A percentile compares a stretch with the other conserved stretches of the same genome.
phyloP scores from a whole-genome alignment of 768 basidiomycete genomes.

The Lactifluus subvellereus region DNA sequence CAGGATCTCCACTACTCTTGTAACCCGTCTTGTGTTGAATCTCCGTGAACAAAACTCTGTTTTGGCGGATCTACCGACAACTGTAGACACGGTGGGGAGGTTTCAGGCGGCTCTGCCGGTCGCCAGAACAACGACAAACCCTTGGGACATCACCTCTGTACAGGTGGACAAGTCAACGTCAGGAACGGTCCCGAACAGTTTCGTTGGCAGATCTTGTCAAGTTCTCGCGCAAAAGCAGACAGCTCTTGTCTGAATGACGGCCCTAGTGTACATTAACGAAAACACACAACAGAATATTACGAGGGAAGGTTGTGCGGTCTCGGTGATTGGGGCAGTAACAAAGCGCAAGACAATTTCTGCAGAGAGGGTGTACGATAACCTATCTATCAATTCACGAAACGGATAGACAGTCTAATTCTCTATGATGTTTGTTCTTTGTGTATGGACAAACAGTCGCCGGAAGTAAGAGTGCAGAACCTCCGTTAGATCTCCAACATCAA shows the following conservation, averaged over 20 bases:
- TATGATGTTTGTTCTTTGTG: too few relatives aligned
- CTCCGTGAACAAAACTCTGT: too few relatives aligned
- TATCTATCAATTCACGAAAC: too few relatives aligned
- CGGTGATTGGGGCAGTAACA: background rate
- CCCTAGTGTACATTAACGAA: background rate
- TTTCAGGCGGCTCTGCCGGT: background rate
- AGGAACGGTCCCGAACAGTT: background rate
- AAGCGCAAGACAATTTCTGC: background rate
- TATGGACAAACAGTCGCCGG: too few relatives aligned
- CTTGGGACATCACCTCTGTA: too few relatives aligned
- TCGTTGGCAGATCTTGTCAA: background rate
- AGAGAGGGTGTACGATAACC: background rate
- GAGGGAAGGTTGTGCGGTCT: background rate
- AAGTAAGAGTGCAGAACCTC: too few relatives aligned
- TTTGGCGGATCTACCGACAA: background rate
- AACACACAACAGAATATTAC: background rate
- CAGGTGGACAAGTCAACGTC: background rate
- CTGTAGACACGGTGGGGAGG: background rate
- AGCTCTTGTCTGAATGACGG: background rate
- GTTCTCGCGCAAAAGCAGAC: background rate
- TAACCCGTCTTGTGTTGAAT: too few relatives aligned
- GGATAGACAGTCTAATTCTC: too few relatives aligned
- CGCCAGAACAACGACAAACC: too few relatives aligned
- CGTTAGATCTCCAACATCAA: too few relatives aligned
- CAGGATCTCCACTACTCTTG: too few relatives aligned